Percentiles rank a stretch among this genome's conserved stretches.
phyloP scores from a whole-genome alignment of 139 green algal species.

The Mesostigma viride region DNA sequence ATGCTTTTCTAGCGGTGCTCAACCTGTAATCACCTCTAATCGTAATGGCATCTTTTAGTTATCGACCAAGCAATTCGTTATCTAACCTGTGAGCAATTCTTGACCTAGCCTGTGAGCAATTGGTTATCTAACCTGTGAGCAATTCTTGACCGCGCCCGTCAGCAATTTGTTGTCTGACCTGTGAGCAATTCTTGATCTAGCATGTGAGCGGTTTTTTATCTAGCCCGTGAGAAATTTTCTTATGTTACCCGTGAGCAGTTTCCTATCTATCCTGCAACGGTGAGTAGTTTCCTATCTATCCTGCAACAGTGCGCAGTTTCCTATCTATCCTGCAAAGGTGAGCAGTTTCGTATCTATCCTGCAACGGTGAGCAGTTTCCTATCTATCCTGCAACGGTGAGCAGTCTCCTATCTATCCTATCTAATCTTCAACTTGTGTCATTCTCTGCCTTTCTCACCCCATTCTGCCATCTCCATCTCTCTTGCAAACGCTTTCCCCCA shows the following conservation, averaged over 20 bases:
- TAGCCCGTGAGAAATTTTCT: neutral
- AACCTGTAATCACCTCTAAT: no score
- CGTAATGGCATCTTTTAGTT: no score
- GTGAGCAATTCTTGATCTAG: no score
- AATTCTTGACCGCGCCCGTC: neutral
- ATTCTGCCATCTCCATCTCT: no score
- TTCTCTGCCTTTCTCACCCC: no score
- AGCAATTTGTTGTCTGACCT: neutral
- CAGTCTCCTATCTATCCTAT: neutral
- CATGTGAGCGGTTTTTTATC: neutral
- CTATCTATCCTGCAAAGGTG: neutral
- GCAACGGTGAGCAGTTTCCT: neutral
- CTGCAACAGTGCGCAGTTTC: neutral
- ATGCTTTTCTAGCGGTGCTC: no score
- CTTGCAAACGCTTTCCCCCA: constrained; percentile 6
- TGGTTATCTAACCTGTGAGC: no score
- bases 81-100: no score
- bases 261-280: neutral
- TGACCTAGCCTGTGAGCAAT: no score
- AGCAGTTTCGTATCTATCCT: neutral
- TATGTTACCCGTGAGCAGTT: neutral
- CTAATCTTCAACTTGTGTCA: neutral
- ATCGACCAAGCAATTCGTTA: no score
- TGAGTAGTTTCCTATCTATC: neutral
- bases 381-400: neutral